Conservation (phyloP, 371 early-diverging fungal genomes). For the Mortierella sp. region DNA sequence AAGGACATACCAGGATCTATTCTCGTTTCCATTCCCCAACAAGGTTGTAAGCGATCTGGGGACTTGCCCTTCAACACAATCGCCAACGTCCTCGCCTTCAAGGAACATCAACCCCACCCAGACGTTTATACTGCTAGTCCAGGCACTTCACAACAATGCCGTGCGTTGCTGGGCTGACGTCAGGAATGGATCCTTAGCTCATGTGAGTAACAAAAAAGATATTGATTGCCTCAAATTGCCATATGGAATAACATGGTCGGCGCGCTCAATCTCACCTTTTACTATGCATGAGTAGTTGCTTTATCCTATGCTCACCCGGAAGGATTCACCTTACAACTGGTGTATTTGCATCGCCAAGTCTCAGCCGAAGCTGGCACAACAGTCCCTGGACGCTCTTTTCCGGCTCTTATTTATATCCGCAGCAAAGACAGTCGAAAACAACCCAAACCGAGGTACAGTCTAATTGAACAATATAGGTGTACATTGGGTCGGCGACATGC, state of each 20-base stretch:
- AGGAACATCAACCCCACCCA: constrained; percentile 5
- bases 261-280: background rate
- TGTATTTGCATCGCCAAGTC: constrained; percentile 26
- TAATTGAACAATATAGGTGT: background rate
- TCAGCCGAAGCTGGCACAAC: constrained; percentile 17
- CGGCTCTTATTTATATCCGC: constrained; percentile 49
- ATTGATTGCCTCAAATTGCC: background rate
- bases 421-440: constrained; percentile 30
- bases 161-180: constrained; percentile 57
- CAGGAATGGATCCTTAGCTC: constrained; percentile 41
- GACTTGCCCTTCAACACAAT: background rate
- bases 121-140: constrained; percentile 38
- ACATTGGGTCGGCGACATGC: background rate
- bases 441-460: constrained; percentile 21
- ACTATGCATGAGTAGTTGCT: constrained; percentile 20
- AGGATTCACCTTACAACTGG: constrained; percentile 44
- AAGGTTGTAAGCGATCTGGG: background rate
- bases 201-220: constrained; percentile 16
- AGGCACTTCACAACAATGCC: constrained; percentile 46
- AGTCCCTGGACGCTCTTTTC: constrained; percentile 40
- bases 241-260: background rate
- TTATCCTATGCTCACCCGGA: constrained; percentile 32
- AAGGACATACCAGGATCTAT: constrained; percentile 36
- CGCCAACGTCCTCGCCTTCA: background rate
- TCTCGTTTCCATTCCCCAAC: constrained; percentile 35